Evolutionary conservation across 768 basidiomycete genomes (phyloP).

Genomic region (Terana coerulea): DNA sequence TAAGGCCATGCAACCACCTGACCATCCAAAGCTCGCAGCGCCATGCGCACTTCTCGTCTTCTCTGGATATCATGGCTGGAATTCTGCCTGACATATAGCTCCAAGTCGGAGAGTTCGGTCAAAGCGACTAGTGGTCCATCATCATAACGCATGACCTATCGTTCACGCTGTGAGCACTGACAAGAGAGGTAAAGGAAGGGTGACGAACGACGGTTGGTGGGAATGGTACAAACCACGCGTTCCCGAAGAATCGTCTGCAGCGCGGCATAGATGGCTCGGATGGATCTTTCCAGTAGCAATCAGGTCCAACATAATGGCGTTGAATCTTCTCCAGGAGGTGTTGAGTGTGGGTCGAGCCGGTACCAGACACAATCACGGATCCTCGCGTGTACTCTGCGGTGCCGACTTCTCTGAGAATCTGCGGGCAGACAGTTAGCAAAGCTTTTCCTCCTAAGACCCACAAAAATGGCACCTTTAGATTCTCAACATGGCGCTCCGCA

Average conservation of each 20-base stretch:
- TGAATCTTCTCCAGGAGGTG: conserved; percentile 51
- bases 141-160: conserved; percentile 66
- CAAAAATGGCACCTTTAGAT: conserved; percentile 57
- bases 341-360: conserved; percentile 43
- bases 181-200: neutral
- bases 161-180: neutral
- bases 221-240: conserved; percentile 79
- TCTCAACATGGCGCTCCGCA: conserved; percentile 72
- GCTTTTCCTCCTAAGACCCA: neutral
- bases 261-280: conserved; percentile 26
- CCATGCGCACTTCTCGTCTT: conserved; percentile 54
- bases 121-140: conserved; percentile 50
- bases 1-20: conserved; percentile 62
- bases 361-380: conserved; percentile 41
- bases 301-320: conserved; percentile 60
- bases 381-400: conserved; percentile 50
- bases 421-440: neutral
- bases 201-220: conserved; percentile 60
- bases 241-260: conserved; percentile 59
- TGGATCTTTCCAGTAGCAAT: conserved; percentile 61
- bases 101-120: conserved; percentile 45
- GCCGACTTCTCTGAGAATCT: conserved; percentile 78
- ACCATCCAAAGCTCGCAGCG: conserved; percentile 63
- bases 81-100: conserved; percentile 62
- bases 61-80: conserved; percentile 42